These are phyloP conservation scores for Haberlea rhodopensis DNA, from an alignment of 257 asterid genomes.

Conservation along the genomic window DNA sequence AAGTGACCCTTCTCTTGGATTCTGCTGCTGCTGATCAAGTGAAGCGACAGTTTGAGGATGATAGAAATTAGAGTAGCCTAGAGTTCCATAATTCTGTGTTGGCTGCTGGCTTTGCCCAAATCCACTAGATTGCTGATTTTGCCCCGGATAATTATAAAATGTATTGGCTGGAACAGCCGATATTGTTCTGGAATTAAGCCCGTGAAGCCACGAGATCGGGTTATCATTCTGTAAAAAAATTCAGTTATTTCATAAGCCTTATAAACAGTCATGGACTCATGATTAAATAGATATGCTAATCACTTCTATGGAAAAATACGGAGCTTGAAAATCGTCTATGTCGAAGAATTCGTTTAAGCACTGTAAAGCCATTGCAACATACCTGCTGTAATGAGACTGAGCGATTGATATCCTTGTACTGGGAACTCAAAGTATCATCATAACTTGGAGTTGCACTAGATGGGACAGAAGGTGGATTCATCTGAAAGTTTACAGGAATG, in stretches of 20 bases:
- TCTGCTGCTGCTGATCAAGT: background rate
- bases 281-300: background rate
- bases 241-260: background rate
- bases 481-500: slow-evolving; percentile 63
- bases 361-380: background rate
- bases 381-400: slow-evolving; percentile 80
- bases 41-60: slow-evolving; percentile 56
- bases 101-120: slow-evolving; percentile 73
- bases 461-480: slow-evolving; percentile 60
- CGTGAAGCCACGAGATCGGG: slow-evolving; percentile 77
- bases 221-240: slow-evolving; percentile 60
- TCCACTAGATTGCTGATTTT: slow-evolving; percentile 64
- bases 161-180: slow-evolving; percentile 67
- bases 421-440: slow-evolving; percentile 70
- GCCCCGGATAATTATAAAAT: slow-evolving; percentile 56
- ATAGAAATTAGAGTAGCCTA: slow-evolving; percentile 69
- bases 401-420: slow-evolving; percentile 63
- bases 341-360: background rate
- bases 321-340: background rate
- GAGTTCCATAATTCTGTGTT: slow-evolving; percentile 57
- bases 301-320: too few relatives aligned
- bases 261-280: too few relatives aligned
- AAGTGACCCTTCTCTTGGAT: background rate
- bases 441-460: slow-evolving; percentile 55
- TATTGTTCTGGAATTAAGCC: slow-evolving; percentile 64